Base-by-base conservation (phyloP, 2,329 filamentous ascomycete genomes). In the Colletotrichum destructivum region DNA sequence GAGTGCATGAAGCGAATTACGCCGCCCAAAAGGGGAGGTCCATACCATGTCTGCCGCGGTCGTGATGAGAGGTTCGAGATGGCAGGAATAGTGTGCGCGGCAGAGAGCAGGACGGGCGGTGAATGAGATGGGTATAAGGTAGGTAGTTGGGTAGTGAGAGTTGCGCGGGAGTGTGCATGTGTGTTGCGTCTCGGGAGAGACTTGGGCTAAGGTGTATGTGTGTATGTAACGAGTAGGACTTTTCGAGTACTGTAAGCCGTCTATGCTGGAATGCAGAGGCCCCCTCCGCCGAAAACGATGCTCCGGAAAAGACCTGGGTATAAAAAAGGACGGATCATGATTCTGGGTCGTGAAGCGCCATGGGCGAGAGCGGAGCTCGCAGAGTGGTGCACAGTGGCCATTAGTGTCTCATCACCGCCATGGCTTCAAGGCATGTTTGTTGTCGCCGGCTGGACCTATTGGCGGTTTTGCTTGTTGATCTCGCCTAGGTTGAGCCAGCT, bases 401-500 rank as follows among this genome's bases (percentile, higher is more conserved):
- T 73, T 67, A 61, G 18, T 59, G 68, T 62, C 68, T 63, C 47
- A 54, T 60, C 46, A 63, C 72, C 56, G 72, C 66, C 67, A 72
- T 70, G 66, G 54, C 66, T 65, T 52, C 66, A 57, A 62, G 56
- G 51, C 35, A 61, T 55, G 54, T 26, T 15, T 60, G 54, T 15
- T 57, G 35, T 66, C 44, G 23, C 56, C 35, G 51, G 49, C 38
- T 47, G 9, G 12, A 51, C 47, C 35, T 62, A 72, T 55, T 49
- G 51, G 21, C 52, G 69, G 38, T 65, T 62, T 42, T 65, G 61
- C 78, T 77, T 71, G 49, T 66, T 62, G 66, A 71, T 78, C 47
- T 88, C 88, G 57, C 90, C 91, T 21, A 95, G 85, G 77, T 95
- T 94, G 74, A 95, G 82, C 93, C 93, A 95, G 81, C 92, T 94